phyloP scores from a whole-genome alignment of 2,329 filamentous ascomycete species.

The Hypomyces perniciosus region DNA sequence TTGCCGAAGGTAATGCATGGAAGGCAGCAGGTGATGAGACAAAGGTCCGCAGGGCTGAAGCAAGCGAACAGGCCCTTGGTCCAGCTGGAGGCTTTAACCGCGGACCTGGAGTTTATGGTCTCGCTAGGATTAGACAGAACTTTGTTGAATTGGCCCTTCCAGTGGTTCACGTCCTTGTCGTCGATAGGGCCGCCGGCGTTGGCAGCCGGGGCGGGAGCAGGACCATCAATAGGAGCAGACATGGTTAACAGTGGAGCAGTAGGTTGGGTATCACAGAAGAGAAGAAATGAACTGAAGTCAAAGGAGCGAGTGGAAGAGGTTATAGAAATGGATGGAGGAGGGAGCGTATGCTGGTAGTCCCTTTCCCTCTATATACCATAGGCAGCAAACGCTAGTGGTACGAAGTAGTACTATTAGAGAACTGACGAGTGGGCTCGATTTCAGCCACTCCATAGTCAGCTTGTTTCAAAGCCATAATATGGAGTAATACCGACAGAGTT shows the following conservation, averaged over 20 bases:
- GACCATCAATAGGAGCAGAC: constrained; percentile 3
- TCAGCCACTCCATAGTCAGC: not conserved
- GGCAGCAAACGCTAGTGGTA: not conserved
- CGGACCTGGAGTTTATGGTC: constrained; percentile 37
- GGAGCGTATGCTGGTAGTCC: not conserved
- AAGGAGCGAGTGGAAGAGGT: constrained; percentile 6
- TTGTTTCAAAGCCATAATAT: no score
- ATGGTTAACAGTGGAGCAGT: not conserved
- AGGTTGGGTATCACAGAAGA: constrained; percentile 7
- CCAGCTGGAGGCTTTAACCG: constrained; percentile 34
- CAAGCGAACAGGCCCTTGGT: constrained; percentile 37
- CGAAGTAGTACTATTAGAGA: not conserved
- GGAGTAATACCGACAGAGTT: no score
- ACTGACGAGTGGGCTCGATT: not conserved
- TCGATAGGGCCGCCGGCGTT: constrained; percentile 29
- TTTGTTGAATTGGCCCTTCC: constrained; percentile 39
- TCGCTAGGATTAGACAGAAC: constrained; percentile 37
- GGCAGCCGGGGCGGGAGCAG: constrained; percentile 13
- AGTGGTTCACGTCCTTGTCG: constrained; percentile 38
- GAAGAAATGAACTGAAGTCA: not conserved
- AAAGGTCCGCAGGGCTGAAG: constrained; percentile 38
- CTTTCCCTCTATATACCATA: not conserved
- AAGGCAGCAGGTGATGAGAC: constrained; percentile 39
- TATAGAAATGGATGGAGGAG: not conserved
- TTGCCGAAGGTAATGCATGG: constrained; percentile 45